These are phyloP conservation scores for Vinca major DNA, from an alignment of 305 asterid genomes.

Conservation along the genomic window DNA sequence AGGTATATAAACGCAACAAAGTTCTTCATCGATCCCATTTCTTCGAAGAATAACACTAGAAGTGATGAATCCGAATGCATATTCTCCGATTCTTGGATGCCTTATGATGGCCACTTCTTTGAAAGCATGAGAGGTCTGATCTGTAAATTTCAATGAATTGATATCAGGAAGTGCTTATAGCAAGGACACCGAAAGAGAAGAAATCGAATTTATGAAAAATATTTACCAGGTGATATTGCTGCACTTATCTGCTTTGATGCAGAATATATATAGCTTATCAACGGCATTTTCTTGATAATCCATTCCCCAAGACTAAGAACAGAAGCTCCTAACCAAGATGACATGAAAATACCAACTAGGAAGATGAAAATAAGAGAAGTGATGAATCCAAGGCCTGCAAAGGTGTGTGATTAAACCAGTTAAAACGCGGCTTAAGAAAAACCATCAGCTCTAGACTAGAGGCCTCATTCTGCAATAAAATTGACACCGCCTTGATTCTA, in stretches of 20 bases:
- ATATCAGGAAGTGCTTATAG: too few species aligned
- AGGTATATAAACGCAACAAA: conserved; percentile 19
- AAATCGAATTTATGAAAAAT: too few species aligned
- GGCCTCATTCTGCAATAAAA: too few species aligned
- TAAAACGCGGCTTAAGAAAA: background rate
- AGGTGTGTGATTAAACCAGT: background rate
- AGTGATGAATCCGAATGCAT: conserved; percentile 23
- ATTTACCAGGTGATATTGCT: conserved; percentile 20
- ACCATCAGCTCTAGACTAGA: background rate
- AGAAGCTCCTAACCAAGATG: conserved; percentile 22
- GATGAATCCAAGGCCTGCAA: conserved; percentile 24
- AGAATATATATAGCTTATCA: conserved; percentile 15
- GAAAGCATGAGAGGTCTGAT: conserved; percentile 15
- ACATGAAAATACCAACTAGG: conserved; percentile 20
- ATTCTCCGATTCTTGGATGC: conserved; percentile 18
- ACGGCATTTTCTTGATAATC: conserved; percentile 21
- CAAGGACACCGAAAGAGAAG: too few species aligned
- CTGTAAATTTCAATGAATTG: conserved; percentile 3
- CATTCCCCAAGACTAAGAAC: conserved; percentile 21
- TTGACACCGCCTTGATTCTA: too few species aligned
- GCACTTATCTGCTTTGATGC: conserved; percentile 23
- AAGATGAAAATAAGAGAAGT: conserved; percentile 20
- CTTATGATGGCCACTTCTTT: conserved; percentile 25
- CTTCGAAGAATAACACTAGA: conserved; percentile 17
- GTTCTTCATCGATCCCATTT: conserved; percentile 12